Conservation (phyloP, 306 rosid species). For the Medicago lupulina region DNA sequence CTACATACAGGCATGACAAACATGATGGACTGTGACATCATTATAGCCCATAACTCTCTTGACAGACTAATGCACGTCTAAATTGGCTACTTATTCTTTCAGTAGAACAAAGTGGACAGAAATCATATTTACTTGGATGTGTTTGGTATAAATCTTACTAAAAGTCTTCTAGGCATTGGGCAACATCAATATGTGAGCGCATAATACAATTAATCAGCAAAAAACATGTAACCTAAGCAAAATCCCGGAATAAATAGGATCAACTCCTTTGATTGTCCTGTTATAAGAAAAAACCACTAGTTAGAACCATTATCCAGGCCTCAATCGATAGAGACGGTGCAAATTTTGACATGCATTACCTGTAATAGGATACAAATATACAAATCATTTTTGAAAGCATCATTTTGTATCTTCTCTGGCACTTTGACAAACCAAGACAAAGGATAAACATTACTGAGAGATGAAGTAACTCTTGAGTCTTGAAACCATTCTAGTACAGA, state of each 20-base stretch:
- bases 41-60: not conserved
- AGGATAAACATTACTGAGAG: conserved; percentile 23
- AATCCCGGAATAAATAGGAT: conserved; percentile 19
- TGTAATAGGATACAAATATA: conserved; percentile 13
- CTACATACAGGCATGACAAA: conserved; percentile 14
- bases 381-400: conserved; percentile 21
- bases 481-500: conserved; percentile 15
- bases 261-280: conserved; percentile 13
- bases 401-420: conserved; percentile 20
- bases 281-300: not conserved
- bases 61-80: conserved; percentile 4
- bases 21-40: conserved; percentile 5
- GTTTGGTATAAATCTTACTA: conserved; percentile 26
- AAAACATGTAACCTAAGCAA: conserved; percentile 27
- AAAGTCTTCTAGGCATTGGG: conserved; percentile 20
- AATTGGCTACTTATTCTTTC: conserved; percentile 26
- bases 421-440: conserved; percentile 25
- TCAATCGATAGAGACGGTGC: conserved; percentile 3
- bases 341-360: conserved; percentile 12
- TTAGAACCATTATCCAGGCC: conserved; percentile 20
- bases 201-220: conserved; percentile 21
- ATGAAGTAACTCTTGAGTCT: conserved; percentile 19
- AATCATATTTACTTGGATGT: not conserved
- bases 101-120: not conserved
- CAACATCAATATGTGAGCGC: conserved; percentile 24